phyloP scores from a whole-genome alignment of 768 basidiomycete genomes.

The Trametes cubensis region DNA sequence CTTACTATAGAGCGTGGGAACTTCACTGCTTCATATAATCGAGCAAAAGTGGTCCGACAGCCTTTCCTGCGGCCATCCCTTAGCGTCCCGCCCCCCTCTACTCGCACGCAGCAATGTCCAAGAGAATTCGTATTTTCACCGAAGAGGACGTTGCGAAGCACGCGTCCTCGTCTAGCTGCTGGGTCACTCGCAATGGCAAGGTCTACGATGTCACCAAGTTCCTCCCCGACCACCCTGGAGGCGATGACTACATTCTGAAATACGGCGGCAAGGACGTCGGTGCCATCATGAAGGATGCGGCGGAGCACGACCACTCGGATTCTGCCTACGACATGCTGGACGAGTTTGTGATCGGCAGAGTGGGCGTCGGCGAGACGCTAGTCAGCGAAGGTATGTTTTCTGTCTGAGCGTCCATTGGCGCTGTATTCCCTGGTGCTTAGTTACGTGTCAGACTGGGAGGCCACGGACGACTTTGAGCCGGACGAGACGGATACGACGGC shows the following conservation, averaged over 20 bases:
- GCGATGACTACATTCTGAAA: conserved; percentile 85
- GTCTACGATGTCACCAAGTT: conserved; percentile 92
- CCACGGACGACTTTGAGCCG: conserved; percentile 87
- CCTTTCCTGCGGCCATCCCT: background rate
- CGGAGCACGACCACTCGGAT: conserved; percentile 87
- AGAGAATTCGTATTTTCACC: conserved; percentile 72
- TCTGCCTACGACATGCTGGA: conserved; percentile 91
- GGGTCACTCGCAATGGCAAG: conserved; percentile 78
- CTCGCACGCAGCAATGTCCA: conserved; percentile 48
- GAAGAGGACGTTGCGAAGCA: conserved; percentile 73
- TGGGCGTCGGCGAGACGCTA: conserved; percentile 73
- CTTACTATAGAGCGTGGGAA: conserved; percentile 18
- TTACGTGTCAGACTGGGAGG: conserved; percentile 73
- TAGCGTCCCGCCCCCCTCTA: background rate
- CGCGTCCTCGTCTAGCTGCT: conserved; percentile 64
- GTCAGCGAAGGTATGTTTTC: conserved; percentile 73
- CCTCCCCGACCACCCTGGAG: conserved; percentile 88
- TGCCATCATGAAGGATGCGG: conserved; percentile 74
- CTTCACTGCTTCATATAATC: background rate
- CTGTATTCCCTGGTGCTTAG: background rate
- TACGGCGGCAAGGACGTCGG: conserved; percentile 86
- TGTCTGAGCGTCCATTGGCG: background rate
- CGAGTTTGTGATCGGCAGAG: conserved; percentile 81
- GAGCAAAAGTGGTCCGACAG: conserved; percentile 15
- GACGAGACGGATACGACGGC: conserved; percentile 80